These are phyloP conservation scores for Westerdykella ornata DNA, from an alignment of 2,329 filamentous ascomycete genomes.

Conservation along the genomic window DNA sequence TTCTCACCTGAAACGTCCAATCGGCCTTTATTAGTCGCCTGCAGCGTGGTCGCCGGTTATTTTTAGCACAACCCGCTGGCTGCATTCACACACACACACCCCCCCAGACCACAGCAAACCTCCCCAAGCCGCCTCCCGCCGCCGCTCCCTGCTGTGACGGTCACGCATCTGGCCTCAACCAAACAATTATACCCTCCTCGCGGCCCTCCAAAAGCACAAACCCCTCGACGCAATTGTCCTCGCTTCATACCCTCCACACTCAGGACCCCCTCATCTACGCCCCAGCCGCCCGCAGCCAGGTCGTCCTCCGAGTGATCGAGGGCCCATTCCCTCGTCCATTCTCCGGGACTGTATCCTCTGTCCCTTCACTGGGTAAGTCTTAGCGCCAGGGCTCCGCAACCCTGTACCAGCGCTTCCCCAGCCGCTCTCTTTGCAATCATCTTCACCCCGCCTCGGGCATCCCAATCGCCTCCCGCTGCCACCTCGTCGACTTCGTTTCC, in stretches of 20 bases:
- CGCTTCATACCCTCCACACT: too few species aligned
- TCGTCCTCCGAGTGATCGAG: not conserved
- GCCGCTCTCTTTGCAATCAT: constrained; percentile 26
- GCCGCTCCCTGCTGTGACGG: constrained; percentile 7
- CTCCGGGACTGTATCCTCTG: constrained; percentile 1
- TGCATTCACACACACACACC: constrained; percentile 6
- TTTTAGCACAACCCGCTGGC: constrained; percentile 18
- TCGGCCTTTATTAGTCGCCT: constrained; percentile 16
- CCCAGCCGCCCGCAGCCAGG: constrained; percentile 1
- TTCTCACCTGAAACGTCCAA: constrained; percentile 24
- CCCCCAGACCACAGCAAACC: not conserved
- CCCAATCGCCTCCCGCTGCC: constrained; percentile 20
- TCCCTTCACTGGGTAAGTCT: constrained; percentile 33
- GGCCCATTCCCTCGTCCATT: not conserved
- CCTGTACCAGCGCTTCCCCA: constrained; percentile 31
- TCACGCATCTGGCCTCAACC: constrained; percentile 6
- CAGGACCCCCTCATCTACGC: not conserved
- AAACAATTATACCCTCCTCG: constrained; percentile 6
- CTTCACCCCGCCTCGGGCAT: constrained; percentile 11
- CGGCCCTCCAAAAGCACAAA: constrained; percentile 3
- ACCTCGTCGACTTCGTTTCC: constrained; percentile 12
- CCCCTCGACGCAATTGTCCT: constrained; percentile 8
- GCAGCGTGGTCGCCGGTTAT: constrained; percentile 3
- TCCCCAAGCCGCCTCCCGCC: too few species aligned
- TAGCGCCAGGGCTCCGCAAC: constrained; percentile 31